Evolutionary conservation across 2,329 filamentous ascomycete species (phyloP), one percentile per base, ranked within the genome.

Genomic region (Ophiognomonia clavigignenti-juglandacearum): DNA sequence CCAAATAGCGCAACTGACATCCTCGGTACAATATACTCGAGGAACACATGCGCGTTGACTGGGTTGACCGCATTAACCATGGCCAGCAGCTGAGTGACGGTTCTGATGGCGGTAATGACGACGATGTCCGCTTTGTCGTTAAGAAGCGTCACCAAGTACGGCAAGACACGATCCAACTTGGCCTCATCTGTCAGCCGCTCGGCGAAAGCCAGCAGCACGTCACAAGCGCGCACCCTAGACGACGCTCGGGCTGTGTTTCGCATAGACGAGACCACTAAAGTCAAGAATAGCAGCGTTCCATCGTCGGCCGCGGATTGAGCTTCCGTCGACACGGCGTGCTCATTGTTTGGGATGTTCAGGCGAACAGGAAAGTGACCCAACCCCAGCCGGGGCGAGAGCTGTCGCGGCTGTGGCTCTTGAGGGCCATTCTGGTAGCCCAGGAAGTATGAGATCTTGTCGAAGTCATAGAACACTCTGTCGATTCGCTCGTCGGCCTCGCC

Each of bases 381-480:
- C 2, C 74, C 77, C 8, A 81, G 71, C 34, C 74, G 69, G 3
- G 70, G 68, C 4, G 71, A 66, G 4, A 71, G 62, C 20, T 67
- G 61, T 23, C 58, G 56, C 18, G 59, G 52, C 19, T 61, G 55
- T 1, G 55, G 45, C 4, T 55, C 47, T 10, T 61, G 55, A 13
- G 65, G 59, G 3, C 74, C 74, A 36, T 82, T 73, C 23, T 80
- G 78, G 51, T 89, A 89, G 13, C 88, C 91, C 2, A 98, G 75
- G 48, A 96, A 95, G 61, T 95, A 95, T 0, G 92, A 90, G 43
- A 98, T 96, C 64, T 97, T 98, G 64, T 98, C 93, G 67, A 96
- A 97, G 61, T 98, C 93, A 56, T 87, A 82, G 60, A 87, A 97
- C 1, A 98, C 85, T 36, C 90, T 82, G 58, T 97, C 89, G 59